Conservation (phyloP, 1,284 basidiomycete genomes). For the Mycena sp. region DNA sequence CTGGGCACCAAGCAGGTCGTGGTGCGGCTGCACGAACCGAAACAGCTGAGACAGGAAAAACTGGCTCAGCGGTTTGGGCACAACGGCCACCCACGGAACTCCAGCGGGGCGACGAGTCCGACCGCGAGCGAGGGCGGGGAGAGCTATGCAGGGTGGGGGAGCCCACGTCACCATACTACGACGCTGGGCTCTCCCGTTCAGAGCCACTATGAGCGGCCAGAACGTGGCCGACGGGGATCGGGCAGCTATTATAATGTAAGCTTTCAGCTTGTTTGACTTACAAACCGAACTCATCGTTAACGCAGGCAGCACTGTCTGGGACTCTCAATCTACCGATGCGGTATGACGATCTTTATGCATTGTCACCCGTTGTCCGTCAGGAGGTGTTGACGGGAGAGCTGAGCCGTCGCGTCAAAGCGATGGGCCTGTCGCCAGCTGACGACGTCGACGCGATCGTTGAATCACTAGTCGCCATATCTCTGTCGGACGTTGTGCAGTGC, state of each 20-base stretch:
- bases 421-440: constrained; percentile 57
- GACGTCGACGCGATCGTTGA: constrained; percentile 77
- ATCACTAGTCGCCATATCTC: constrained; percentile 69
- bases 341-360: constrained; percentile 80
- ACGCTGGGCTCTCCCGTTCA: constrained; percentile 65
- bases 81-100: constrained; percentile 78
- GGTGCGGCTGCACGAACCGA: constrained; percentile 90
- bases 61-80: constrained; percentile 82
- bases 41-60: constrained; percentile 88
- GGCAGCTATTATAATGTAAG: constrained; percentile 83
- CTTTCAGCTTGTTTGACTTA: constrained; percentile 41
- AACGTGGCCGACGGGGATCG: constrained; percentile 76
- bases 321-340: constrained; percentile 82
- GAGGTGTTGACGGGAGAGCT: constrained; percentile 87
- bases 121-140: constrained; percentile 83
- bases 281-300: constrained; percentile 8
- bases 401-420: constrained; percentile 72
- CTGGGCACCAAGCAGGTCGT: constrained; percentile 82
- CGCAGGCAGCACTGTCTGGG: constrained; percentile 78
- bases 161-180: constrained; percentile 68
- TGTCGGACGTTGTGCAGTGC: constrained; percentile 75
- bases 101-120: constrained; percentile 84
- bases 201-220: constrained; percentile 61
- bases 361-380: constrained; percentile 85
- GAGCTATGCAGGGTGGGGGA: constrained; percentile 70